Evolutionary conservation across 148 eudicot genomes (phyloP).

Genomic region (Oxyria digyna): DNA sequence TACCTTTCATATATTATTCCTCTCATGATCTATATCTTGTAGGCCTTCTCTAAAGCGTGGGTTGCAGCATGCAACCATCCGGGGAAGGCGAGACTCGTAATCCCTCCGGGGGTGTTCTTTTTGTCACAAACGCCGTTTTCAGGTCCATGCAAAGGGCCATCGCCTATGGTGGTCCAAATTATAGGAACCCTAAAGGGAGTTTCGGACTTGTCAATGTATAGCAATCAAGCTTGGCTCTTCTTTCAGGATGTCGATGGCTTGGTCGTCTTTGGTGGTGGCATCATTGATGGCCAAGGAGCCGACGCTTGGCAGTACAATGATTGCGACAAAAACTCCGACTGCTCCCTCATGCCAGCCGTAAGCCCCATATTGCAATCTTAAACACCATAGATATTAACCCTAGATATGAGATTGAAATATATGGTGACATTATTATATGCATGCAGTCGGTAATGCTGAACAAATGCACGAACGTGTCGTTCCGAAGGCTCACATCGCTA

Average conservation of each 20-base stretch:
- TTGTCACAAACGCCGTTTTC: constrained; percentile 16
- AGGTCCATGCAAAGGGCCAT: constrained; percentile 28
- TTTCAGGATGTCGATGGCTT: constrained; percentile 20
- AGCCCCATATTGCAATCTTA: constrained; percentile 5
- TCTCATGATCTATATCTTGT: too few species aligned
- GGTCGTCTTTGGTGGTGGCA: constrained; percentile 21
- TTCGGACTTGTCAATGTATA: constrained; percentile 19
- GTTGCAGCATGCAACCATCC: constrained; percentile 23
- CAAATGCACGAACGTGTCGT: constrained; percentile 24
- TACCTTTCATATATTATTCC: too few species aligned
- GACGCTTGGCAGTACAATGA: constrained; percentile 27
- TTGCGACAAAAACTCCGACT: constrained; percentile 15
- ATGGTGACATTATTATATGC: not conserved
- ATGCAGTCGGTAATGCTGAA: constrained; percentile 40
- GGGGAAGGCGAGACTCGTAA: constrained; percentile 17
- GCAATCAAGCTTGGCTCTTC: constrained; percentile 21
- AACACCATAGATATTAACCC: too few species aligned
- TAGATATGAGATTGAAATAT: too few species aligned
- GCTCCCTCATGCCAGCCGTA: constrained; percentile 32
- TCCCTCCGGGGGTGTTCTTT: constrained; percentile 24
- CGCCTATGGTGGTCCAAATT: constrained; percentile 17
- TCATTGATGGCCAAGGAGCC: constrained; percentile 24
- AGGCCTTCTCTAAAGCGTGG: constrained; percentile 32
- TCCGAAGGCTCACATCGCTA: constrained; percentile 26
- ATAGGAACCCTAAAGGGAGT: constrained; percentile 26